Evolutionary conservation across 257 asterid species (phyloP).

Genomic region (Craterostigma plantagineum): DNA sequence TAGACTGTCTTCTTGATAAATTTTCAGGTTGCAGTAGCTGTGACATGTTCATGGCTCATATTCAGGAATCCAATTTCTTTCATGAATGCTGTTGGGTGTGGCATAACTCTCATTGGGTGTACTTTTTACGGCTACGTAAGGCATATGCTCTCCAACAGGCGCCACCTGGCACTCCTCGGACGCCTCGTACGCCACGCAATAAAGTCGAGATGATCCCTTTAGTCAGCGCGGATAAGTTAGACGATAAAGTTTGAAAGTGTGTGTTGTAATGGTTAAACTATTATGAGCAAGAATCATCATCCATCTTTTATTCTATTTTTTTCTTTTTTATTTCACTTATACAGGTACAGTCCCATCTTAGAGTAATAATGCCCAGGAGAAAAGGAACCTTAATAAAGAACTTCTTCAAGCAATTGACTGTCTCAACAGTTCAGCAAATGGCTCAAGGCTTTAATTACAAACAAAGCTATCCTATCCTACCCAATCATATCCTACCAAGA

Average conservation of each 20-base stretch:
- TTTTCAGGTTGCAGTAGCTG: conserved; percentile 98
- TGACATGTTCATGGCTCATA: conserved; percentile 82
- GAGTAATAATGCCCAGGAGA: background rate
- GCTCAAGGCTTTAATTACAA: too few relatives aligned
- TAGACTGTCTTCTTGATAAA: background rate
- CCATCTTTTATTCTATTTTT: too few relatives aligned
- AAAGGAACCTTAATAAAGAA: too few relatives aligned
- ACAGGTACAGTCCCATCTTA: too few relatives aligned
- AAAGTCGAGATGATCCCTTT: conserved; percentile 55
- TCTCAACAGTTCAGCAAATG: too few relatives aligned
- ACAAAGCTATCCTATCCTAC: too few relatives aligned
- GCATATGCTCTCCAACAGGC: conserved; percentile 48
- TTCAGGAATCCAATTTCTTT: conserved; percentile 70
- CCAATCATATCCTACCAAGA: too few relatives aligned
- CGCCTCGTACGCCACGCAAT: conserved; percentile 43
- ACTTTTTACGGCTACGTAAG: conserved; percentile 85
- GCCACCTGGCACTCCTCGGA: conserved; percentile 35
- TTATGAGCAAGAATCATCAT: too few relatives aligned
- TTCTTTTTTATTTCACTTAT: too few relatives aligned
- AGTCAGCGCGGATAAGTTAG: conserved; percentile 36
- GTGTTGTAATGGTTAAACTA: too few relatives aligned
- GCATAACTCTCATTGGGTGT: conserved; percentile 64
- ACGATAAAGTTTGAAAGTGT: conserved; percentile 37
- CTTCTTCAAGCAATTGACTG: too few relatives aligned
- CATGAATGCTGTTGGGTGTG: conserved; percentile 73